Conservation (phyloP, 2,329 filamentous ascomycete species). For the Curvularia spicifera region DNA sequence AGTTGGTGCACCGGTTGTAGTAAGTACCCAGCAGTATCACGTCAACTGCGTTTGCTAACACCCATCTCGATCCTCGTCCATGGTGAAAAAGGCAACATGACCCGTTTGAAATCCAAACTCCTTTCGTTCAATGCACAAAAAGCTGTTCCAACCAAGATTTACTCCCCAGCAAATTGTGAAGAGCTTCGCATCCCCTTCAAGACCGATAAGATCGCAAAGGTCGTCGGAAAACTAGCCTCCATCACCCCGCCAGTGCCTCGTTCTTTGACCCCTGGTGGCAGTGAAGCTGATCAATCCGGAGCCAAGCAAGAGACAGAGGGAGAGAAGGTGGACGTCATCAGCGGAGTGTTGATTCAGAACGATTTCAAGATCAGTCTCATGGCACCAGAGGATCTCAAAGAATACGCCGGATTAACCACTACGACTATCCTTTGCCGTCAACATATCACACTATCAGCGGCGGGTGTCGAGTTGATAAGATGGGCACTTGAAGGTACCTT, state of each 20-base stretch:
- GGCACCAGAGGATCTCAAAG: slow-evolving; percentile 92
- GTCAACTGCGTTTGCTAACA: slow-evolving; percentile 13
- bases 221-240: slow-evolving; percentile 90
- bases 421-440: slow-evolving; percentile 94
- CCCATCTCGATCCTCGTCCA: slow-evolving; percentile 79
- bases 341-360: slow-evolving; percentile 92
- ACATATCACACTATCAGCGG: slow-evolving; percentile 83
- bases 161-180: slow-evolving; percentile 91
- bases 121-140: slow-evolving; percentile 89
- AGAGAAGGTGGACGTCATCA: slow-evolving; percentile 66
- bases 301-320: slow-evolving; percentile 24
- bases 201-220: slow-evolving; percentile 92
- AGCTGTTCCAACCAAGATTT: slow-evolving; percentile 84
- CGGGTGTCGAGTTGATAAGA: slow-evolving; percentile 86
- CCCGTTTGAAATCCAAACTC: slow-evolving; percentile 91
- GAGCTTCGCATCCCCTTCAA: slow-evolving; percentile 95
- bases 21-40: slow-evolving; percentile 58
- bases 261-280: slow-evolving; percentile 45
- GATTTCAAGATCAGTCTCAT: slow-evolving; percentile 97
- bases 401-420: slow-evolving; percentile 96
- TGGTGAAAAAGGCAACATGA: slow-evolving; percentile 98
- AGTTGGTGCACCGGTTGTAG: slow-evolving; percentile 87
- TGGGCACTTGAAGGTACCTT: slow-evolving; percentile 97
- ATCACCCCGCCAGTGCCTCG: slow-evolving; percentile 68
- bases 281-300: slow-evolving; percentile 22